Evolutionary conservation across 2,329 filamentous ascomycete species (phyloP).

Genomic region (Trichoderma polysporum): DNA sequence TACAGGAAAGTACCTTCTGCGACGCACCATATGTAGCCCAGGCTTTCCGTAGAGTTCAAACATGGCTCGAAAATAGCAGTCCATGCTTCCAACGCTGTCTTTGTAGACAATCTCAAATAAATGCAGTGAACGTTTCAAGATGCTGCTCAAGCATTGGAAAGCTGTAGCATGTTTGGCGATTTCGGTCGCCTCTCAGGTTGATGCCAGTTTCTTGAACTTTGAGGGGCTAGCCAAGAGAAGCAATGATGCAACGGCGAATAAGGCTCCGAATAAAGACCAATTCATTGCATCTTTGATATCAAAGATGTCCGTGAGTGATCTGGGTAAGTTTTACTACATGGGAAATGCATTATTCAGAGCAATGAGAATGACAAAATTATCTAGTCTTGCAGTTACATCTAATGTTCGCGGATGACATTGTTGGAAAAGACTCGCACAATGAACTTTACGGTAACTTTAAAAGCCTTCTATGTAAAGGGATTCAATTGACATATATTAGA

Average conservation of each 20-base stretch:
- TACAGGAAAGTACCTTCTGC: background rate
- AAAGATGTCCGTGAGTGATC: conserved; percentile 10
- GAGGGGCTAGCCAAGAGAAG: background rate
- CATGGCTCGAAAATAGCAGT: background rate
- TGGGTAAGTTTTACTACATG: background rate
- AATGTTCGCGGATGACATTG: conserved; percentile 20
- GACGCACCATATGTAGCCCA: background rate
- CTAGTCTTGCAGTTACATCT: conserved; percentile 18
- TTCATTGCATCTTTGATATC: conserved; percentile 17
- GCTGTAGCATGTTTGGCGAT: background rate
- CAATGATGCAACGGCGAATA: background rate
- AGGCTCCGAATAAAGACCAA: background rate
- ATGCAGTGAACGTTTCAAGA: background rate
- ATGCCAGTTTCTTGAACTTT: background rate
- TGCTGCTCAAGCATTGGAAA: conserved; percentile 12
- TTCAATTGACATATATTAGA: background rate
- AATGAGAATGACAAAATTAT: background rate
- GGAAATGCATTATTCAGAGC: background rate
- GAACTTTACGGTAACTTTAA: conserved; percentile 9
- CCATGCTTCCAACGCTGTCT: background rate
- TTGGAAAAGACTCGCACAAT: conserved; percentile 17
- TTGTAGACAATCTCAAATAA: background rate
- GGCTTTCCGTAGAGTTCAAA: background rate
- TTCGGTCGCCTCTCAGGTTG: background rate
- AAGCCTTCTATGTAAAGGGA: rapidly evolving